Evolutionary conservation across 371 early-diverging fungal species (phyloP), one percentile per base, ranked within the genome.

Genomic region (Zychaea mexicana): DNA sequence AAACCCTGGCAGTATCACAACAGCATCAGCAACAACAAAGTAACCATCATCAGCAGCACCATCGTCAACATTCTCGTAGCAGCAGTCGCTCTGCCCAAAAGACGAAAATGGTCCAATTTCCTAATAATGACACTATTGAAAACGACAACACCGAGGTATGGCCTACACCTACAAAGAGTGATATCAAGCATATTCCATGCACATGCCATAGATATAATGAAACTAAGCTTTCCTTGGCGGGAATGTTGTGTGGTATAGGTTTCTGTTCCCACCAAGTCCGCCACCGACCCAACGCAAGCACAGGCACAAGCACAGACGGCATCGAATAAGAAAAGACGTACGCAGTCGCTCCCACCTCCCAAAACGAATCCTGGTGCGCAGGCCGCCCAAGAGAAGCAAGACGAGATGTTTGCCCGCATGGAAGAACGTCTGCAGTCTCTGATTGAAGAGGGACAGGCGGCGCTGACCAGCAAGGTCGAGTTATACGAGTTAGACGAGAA

Each of bases 381-480:
- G 60, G 60, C 13, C 60, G 65, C 59, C 24, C 65, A 52, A 17
- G 32, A 52, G 65, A 52, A 72, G 58, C 64, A 67, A 38, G 68
- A 78, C 39, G 70, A 72, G 59, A 47, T 66, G 22, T 38, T 79
- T 28, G 60, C 67, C 7, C 65, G 69, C 26, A 71, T 79, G 68
- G 77, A 76, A 55, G 77, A 70, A 53, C 67, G 57, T 5, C 33
- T 76, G 13, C 67, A 74, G 39, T 67, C 71, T 1, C 60, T 79
- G 15, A 76, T 79, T 31, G 68, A 79, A 60, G 66, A 77, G 64
- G 77, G 80, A 21, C 73, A 79, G 57, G 75, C 74, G 26, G 80
- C 80, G 7, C 66, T 79, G 12, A 62, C 68, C 54, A 73, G 69
- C 47, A 67, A 49, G 42, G 65, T 67, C 46, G 59, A 38, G n/a